Percentiles rank a stretch among this genome's conserved stretches.
Conservation (phyloP, 2,329 filamentous ascomycete genomes). For the Colletotrichum incanum region DNA sequence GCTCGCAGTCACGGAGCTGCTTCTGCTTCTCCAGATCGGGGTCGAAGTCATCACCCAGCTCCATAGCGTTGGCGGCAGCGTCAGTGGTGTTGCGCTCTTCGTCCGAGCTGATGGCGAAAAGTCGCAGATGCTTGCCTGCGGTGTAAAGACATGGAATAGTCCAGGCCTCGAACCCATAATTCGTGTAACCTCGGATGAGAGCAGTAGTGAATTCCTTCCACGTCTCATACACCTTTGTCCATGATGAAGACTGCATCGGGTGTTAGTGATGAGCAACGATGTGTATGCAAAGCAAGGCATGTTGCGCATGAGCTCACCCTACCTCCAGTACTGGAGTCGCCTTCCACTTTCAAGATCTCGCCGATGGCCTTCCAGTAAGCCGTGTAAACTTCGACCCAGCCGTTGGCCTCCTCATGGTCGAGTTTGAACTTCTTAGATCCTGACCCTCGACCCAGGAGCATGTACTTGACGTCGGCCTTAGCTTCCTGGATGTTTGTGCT, state of each 20-base stretch:
- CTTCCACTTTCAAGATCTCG: conserved; percentile 78
- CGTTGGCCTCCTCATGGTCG: conserved; percentile 77
- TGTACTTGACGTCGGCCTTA: conserved; percentile 79
- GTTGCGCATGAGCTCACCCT: conserved; percentile 48
- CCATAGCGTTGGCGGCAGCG: conserved; percentile 56
- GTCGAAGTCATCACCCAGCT: conserved; percentile 83
- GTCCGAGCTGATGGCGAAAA: conserved; percentile 94
- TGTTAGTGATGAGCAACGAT: neutral
- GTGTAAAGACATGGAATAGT: conserved; percentile 92
- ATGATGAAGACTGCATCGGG: conserved; percentile 65
- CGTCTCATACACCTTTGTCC: conserved; percentile 86
- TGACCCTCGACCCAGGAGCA: conserved; percentile 69
- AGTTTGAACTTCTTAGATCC: conserved; percentile 67
- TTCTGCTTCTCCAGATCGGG: conserved; percentile 83
- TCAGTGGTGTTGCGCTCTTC: conserved; percentile 68
- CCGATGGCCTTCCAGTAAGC: conserved; percentile 88
- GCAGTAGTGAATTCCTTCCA: conserved; percentile 89
- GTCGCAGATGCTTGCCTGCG: conserved; percentile 86
- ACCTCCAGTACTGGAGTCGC: conserved; percentile 55
- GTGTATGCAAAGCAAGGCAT: neutral
- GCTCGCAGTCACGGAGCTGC: conserved; percentile 90
- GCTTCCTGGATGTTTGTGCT: conserved; percentile 78
- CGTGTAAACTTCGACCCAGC: conserved; percentile 90
- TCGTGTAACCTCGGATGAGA: conserved; percentile 86
- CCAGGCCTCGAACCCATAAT: conserved; percentile 86